phyloP scores from a whole-genome alignment of 768 basidiomycete species.

The Lactifluus rugatus region DNA sequence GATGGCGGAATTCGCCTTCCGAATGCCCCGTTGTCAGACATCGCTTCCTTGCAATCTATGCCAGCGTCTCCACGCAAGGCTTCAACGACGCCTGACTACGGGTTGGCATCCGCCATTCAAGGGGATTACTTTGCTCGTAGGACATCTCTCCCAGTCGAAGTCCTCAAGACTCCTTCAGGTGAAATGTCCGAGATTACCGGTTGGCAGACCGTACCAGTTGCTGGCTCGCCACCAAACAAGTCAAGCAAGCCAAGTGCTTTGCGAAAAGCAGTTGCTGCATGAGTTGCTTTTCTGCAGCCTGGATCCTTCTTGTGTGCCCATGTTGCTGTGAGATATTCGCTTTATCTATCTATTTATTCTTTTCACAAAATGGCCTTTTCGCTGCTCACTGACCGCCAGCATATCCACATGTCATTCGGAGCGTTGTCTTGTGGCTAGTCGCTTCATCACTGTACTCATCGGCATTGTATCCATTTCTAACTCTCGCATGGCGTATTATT shows the following conservation, averaged over 20 bases:
- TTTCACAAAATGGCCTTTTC: conserved; percentile 17
- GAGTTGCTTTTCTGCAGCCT: neutral
- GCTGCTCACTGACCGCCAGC: conserved; percentile 14
- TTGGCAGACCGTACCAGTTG: conserved; percentile 28
- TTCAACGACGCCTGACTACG: conserved; percentile 23
- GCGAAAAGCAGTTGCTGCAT: conserved; percentile 24
- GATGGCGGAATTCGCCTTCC: conserved; percentile 66
- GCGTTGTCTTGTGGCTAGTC: conserved; percentile 18
- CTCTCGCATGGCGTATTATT: conserved; percentile 20
- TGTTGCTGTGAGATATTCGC: conserved; percentile 16
- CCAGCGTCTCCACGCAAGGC: conserved; percentile 25
- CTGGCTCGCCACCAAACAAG: conserved; percentile 22
- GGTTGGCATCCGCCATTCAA: conserved; percentile 2
- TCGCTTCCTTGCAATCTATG: conserved; percentile 38
- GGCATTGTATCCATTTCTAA: conserved; percentile 21
- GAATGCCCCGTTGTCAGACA: conserved; percentile 60
- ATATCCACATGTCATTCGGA: conserved; percentile 18
- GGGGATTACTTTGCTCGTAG: conserved; percentile 24
- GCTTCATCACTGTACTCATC: conserved; percentile 21
- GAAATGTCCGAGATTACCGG: conserved; percentile 28
- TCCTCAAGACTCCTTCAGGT: conserved; percentile 1
- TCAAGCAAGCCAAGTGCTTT: conserved; percentile 21
- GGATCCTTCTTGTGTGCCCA: conserved; percentile 6
- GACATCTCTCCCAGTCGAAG: conserved; percentile 21
- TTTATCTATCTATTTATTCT: conserved; percentile 22